Percentiles rank a stretch among this genome's conserved stretches.
Evolutionary conservation across 2,329 filamentous ascomycete species (phyloP).

Genomic region (Emergomyces orientalis): DNA sequence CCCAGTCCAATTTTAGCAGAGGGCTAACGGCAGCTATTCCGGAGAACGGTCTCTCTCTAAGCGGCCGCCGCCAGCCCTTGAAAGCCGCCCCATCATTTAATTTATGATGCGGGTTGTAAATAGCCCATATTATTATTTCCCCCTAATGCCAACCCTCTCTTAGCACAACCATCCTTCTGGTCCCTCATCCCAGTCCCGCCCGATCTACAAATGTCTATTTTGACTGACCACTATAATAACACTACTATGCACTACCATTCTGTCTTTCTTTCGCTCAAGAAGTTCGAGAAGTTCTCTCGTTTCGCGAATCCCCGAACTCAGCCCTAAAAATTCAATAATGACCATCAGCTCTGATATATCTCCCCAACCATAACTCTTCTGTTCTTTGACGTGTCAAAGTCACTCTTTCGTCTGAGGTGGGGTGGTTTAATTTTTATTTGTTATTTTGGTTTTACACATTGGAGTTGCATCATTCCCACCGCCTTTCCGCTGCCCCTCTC

Average conservation of each 20-base stretch:
- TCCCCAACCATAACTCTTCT: not conserved
- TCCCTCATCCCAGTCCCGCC: constrained; percentile 6
- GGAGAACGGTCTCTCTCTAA: constrained; percentile 3
- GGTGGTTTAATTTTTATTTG: not conserved
- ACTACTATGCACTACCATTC: constrained; percentile 8
- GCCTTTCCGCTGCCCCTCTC: not conserved
- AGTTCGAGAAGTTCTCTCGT: constrained; percentile 6
- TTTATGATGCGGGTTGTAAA: constrained; percentile 8
- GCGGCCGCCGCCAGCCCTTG: constrained; percentile 5
- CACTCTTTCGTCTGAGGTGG: not conserved
- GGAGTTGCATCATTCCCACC: constrained; percentile 1
- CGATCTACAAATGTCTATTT: constrained; percentile 7
- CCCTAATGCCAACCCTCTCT: constrained; percentile 5
- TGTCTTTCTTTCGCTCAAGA: not conserved
- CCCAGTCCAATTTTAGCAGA: constrained; percentile 9
- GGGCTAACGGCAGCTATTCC: constrained; percentile 8
- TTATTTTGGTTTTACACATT: not conserved
- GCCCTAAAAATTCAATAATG: constrained; percentile 5
- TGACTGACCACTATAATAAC: constrained; percentile 7
- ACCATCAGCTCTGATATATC: not conserved
- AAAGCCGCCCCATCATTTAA: constrained; percentile 10
- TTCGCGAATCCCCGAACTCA: constrained; percentile 8
- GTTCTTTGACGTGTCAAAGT: not conserved
- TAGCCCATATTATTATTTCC: constrained; percentile 3
- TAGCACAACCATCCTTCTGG: constrained; percentile 7